These are phyloP conservation scores for Bombardia bombarda DNA, from an alignment of 495 filamentous ascomycete genomes.

Conservation along the genomic window DNA sequence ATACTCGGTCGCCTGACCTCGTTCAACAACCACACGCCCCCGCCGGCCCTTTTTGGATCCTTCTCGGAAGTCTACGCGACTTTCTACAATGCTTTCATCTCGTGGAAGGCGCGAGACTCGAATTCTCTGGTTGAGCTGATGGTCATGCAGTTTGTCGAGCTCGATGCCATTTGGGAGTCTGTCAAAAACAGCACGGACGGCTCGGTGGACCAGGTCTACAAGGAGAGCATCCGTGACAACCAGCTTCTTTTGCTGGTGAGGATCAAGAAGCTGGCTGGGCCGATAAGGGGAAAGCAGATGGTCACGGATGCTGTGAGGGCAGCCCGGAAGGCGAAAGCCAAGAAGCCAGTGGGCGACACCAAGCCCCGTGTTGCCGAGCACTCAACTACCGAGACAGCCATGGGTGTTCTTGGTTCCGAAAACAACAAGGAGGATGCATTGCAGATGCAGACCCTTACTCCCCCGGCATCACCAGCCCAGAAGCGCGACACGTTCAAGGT, in stretches of 20 bases:
- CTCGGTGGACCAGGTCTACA: constrained; percentile 82
- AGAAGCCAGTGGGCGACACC: constrained; percentile 61
- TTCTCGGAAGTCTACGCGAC: constrained; percentile 66
- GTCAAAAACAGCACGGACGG: constrained; percentile 85
- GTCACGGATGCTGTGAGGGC: constrained; percentile 77
- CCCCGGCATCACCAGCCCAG: constrained; percentile 30
- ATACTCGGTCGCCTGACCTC: constrained; percentile 51
- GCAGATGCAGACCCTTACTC: constrained; percentile 34
- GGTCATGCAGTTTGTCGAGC: constrained; percentile 89
- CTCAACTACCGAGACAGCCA: constrained; percentile 26
- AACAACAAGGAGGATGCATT: constrained; percentile 20
- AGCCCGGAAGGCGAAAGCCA: constrained; percentile 62
- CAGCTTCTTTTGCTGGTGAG: constrained; percentile 81
- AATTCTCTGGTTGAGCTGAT: constrained; percentile 85
- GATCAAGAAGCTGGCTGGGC: constrained; percentile 82
- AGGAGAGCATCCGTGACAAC: constrained; percentile 87
- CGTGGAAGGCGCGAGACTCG: constrained; percentile 92
- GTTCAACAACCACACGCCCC: constrained; percentile 46
- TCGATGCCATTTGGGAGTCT: constrained; percentile 93
- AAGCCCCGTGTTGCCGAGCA: constrained; percentile 54
- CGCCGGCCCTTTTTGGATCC: constrained; percentile 51
- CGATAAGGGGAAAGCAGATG: constrained; percentile 71
- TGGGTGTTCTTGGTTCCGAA: constrained; percentile 28
- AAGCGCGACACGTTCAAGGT: constrained; percentile 28
- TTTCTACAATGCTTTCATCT: constrained; percentile 85